Percentiles rank a stretch among this genome's conserved stretches.
These are phyloP conservation scores for Sonneratia caseolaris DNA, from an alignment of 345 rosid species.

Conservation along the genomic window DNA sequence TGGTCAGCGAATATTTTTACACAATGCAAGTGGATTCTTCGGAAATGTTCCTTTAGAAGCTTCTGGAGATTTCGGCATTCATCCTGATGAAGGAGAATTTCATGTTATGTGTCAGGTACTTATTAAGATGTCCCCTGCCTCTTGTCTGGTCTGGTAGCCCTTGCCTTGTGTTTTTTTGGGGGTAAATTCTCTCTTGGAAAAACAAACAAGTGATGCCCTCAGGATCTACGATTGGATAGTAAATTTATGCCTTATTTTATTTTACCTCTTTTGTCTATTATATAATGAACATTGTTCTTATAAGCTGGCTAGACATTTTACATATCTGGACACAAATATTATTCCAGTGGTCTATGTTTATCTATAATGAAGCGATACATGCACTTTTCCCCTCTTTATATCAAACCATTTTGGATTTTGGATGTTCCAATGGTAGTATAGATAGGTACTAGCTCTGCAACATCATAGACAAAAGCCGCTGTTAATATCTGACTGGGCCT, in stretches of 20 bases:
- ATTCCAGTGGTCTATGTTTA: neutral
- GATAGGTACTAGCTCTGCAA: no score
- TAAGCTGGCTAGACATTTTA: neutral
- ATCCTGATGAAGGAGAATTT: constrained; percentile 98
- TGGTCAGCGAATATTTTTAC: constrained; percentile 85
- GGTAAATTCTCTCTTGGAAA: no score
- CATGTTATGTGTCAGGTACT: constrained; percentile 96
- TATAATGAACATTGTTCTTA: neutral
- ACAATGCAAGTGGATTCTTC: constrained; percentile 88
- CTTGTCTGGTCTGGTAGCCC: neutral
- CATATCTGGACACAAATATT: neutral
- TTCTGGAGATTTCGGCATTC: constrained; percentile 96
- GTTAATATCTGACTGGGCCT: no score
- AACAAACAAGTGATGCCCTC: no score
- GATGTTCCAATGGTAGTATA: no score
- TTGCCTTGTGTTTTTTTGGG: constrained; percentile 3
- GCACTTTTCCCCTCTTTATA: neutral
- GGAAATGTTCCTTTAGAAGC: constrained; percentile 93
- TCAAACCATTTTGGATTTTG: neutral
- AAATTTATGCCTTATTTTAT: no score
- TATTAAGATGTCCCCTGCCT: neutral
- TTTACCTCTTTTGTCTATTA: no score
- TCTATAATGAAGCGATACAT: no score
- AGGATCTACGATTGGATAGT: no score
- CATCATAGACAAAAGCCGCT: no score